Evolutionary conservation across 345 rosid species (phyloP), one percentile per base, ranked within the genome.

Genomic region (Populus ilicifolia): DNA sequence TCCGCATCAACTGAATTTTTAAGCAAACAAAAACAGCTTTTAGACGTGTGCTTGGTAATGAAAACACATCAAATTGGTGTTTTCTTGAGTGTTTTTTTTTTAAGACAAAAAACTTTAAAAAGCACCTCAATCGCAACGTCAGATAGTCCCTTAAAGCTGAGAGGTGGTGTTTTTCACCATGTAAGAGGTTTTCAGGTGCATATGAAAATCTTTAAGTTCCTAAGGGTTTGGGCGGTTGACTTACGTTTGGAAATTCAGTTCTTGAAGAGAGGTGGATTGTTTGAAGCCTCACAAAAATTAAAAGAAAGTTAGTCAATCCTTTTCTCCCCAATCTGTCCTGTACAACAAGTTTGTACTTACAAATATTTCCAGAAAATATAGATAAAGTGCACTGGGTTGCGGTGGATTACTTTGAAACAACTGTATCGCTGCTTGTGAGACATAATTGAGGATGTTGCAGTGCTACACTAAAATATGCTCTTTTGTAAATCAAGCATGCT

Each of bases 241-340:
- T 33, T 69, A n/a, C 43, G 77, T 65, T 72, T 29, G 81, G 23
- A 41, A 46, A 85, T 77, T 68, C 85, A 95, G 96, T 83, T 54
- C 59, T 80, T 93, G 90, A 80, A 80, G 85, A 85, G 78, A 77
- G 86, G 87, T 16, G 89, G 91, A 27, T 80, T 95, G 75, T 93
- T 83, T 66, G 89, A 89, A 73, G 96, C 98, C 69, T 80, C 91
- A 44, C 91, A 90, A 83, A 96, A 91, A 85, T 83, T 96, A 65
- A 88, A 96, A 90, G 98, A 87, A 85, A 96, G 99, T 93, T 71
- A 62, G 67, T 39, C 35, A 3, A 8, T 33, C 54, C 8, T 76
- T 61, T n/a, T 36, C 23, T 83, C 73, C 35, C 5, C 20, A 20
- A 25, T 17, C 59, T 23, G 18, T 35, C 8, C 27, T 74, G 36